These are phyloP conservation scores for Botrytis deweyae DNA, from an alignment of 2,329 filamentous ascomycete genomes.

Conservation along the genomic window DNA sequence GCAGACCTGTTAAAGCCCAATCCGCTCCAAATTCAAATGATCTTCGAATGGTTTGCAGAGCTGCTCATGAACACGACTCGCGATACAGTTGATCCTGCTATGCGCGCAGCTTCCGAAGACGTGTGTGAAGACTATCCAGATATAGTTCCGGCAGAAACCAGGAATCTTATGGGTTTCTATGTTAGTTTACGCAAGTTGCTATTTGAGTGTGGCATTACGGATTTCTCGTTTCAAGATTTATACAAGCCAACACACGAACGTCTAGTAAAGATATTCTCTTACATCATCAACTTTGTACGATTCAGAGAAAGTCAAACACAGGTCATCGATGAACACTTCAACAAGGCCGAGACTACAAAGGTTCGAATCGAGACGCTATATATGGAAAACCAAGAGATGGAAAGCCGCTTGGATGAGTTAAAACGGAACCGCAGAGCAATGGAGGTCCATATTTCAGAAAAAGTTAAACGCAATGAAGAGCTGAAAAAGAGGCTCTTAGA, in stretches of 20 bases:
- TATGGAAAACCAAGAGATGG: slow-evolving; percentile 82
- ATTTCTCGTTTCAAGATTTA: slow-evolving; percentile 91
- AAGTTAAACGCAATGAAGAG: slow-evolving; percentile 81
- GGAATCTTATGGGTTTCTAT: slow-evolving; percentile 96
- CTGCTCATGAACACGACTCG: slow-evolving; percentile 90
- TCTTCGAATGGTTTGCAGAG: slow-evolving; percentile 97
- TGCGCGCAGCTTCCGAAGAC: slow-evolving; percentile 88
- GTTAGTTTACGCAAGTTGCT: slow-evolving; percentile 77
- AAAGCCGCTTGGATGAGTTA: slow-evolving; percentile 77
- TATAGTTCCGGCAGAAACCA: slow-evolving; percentile 79
- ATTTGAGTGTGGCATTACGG: slow-evolving; percentile 83
- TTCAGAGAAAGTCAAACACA: slow-evolving; percentile 91
- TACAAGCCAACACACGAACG: slow-evolving; percentile 88
- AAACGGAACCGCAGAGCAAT: slow-evolving; percentile 75
- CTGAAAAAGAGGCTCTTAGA: slow-evolving; percentile 80
- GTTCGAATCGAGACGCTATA: slow-evolving; percentile 83
- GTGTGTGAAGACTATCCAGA: slow-evolving; percentile 82
- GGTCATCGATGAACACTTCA: slow-evolving; percentile 91
- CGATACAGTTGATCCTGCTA: slow-evolving; percentile 89
- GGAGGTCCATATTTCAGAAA: slow-evolving; percentile 79
- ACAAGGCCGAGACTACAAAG: slow-evolving; percentile 84
- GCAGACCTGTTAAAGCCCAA: slow-evolving; percentile 92
- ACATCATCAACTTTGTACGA: slow-evolving; percentile 97
- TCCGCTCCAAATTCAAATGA: slow-evolving; percentile 90
- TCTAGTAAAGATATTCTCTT: slow-evolving; percentile 92